A percentile compares a stretch with the other conserved stretches of the same genome.
Evolutionary conservation across 495 filamentous ascomycete genomes (phyloP).

Genomic region (Trichocladium antarcticum): DNA sequence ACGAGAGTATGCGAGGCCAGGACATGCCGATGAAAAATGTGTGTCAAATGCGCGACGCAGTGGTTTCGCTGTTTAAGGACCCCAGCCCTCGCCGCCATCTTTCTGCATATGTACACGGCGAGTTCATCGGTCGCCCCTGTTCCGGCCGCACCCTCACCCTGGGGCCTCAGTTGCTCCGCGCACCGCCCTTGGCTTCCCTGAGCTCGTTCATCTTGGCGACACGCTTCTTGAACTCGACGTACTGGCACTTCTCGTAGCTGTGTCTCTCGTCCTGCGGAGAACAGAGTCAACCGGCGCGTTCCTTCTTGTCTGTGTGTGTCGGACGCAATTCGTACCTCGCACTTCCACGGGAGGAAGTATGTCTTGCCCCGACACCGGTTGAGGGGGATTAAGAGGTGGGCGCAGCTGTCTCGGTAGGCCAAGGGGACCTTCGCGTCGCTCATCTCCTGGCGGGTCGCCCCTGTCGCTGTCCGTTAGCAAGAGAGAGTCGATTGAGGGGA

Average conservation of each 20-base stretch:
- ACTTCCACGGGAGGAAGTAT: constrained; percentile 96
- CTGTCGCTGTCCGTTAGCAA: constrained; percentile 22
- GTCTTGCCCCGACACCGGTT: constrained; percentile 87
- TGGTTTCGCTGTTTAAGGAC: constrained; percentile 5
- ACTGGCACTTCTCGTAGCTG: constrained; percentile 97
- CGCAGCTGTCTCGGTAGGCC: constrained; percentile 88
- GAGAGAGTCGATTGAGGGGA: neutral
- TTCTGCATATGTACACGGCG: constrained; percentile 6
- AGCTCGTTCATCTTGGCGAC: constrained; percentile 98
- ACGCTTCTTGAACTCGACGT: constrained; percentile 95
- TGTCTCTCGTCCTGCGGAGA: constrained; percentile 73
- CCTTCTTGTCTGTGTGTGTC: neutral
- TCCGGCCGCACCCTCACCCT: neutral
- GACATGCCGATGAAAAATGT: neutral
- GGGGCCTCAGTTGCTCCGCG: constrained; percentile 65
- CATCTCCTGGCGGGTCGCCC: constrained; percentile 84
- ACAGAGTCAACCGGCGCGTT: neutral
- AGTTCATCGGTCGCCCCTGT: neutral
- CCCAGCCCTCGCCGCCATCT: neutral
- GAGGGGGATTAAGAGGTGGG: constrained; percentile 83
- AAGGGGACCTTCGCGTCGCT: constrained; percentile 77
- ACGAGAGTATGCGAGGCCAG: neutral
- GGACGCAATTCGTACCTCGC: constrained; percentile 54
- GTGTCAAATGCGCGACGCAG: neutral
- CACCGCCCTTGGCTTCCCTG: constrained; percentile 71